Evolutionary conservation across 2,329 filamentous ascomycete species (phyloP).

Genomic region (Penicillium sp.): DNA sequence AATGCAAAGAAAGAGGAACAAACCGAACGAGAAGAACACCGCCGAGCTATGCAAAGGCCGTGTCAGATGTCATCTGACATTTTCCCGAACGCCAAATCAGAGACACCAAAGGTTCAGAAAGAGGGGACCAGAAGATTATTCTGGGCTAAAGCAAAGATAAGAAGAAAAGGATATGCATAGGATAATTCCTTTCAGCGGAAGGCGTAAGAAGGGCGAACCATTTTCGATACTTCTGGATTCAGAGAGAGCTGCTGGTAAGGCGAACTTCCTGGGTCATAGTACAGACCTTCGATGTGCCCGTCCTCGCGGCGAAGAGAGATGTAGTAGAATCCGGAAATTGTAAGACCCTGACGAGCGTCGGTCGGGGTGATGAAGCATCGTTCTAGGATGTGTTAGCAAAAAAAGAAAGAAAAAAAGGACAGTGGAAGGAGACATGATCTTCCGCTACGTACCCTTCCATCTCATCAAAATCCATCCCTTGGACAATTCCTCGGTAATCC

Average conservation of each 20-base stretch:
- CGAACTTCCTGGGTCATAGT: constrained; percentile 52
- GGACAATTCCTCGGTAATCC: constrained; percentile 43
- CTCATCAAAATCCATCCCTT: constrained; percentile 52
- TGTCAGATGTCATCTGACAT: constrained; percentile 1
- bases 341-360: constrained; percentile 48
- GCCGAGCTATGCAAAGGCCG: constrained; percentile 13
- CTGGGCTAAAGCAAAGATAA: constrained; percentile 2
- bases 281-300: constrained; percentile 50
- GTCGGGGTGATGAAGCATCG: constrained; percentile 51
- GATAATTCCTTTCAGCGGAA: constrained; percentile 34
- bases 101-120: not conserved
- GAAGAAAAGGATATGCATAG: not conserved
- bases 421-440: not conserved
- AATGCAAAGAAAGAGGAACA: not conserved
- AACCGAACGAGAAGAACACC: constrained; percentile 1
- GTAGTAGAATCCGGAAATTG: constrained; percentile 54
- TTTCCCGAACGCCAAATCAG: constrained; percentile 3
- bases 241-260: constrained; percentile 51
- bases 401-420: not conserved
- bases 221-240: constrained; percentile 41
- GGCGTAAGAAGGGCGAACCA: constrained; percentile 45
- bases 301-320: constrained; percentile 48
- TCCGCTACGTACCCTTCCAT: constrained; percentile 47
- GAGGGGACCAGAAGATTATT: constrained; percentile 9
- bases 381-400: constrained; percentile 34